Evolutionary conservation across 2,329 filamentous ascomycete genomes (phyloP).

Genomic region (Tolypocladium paradoxum): DNA sequence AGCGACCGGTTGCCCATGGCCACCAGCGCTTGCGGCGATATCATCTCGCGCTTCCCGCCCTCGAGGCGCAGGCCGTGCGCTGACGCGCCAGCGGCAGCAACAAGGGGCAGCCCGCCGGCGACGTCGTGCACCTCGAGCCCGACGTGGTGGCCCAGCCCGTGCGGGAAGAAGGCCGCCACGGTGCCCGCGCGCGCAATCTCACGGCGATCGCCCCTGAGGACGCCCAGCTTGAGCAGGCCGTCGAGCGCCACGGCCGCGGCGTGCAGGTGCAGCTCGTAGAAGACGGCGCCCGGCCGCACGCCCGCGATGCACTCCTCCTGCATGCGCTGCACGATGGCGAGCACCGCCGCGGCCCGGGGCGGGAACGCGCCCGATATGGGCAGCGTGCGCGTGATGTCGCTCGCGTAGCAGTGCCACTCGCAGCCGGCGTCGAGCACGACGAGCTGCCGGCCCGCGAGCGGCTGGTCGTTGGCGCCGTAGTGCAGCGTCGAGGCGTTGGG

Average conservation of each 20-base stretch:
- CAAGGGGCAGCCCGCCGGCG: constrained; percentile 22
- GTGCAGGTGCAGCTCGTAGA: constrained; percentile 60
- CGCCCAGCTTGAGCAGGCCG: constrained; percentile 60
- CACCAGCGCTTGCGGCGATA: constrained; percentile 24
- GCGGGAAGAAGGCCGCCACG: constrained; percentile 53
- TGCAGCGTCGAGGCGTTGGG: constrained; percentile 77
- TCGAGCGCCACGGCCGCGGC: constrained; percentile 63
- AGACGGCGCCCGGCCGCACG: constrained; percentile 58
- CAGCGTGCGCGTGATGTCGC: constrained; percentile 82
- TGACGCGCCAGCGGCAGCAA: constrained; percentile 17
- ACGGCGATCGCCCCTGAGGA: constrained; percentile 54
- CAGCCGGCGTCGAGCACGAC: constrained; percentile 80
- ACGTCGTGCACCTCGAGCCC: constrained; percentile 57
- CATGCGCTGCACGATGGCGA: constrained; percentile 71
- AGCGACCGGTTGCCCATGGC: constrained; percentile 14
- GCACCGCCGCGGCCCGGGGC: constrained; percentile 59
- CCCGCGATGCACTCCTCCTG: constrained; percentile 62
- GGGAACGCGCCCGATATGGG: constrained; percentile 63
- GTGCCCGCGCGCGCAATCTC: constrained; percentile 43
- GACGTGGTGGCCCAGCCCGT: constrained; percentile 54
- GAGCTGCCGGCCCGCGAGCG: constrained; percentile 58
- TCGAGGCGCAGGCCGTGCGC: constrained; percentile 17
- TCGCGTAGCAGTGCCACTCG: constrained; percentile 78
- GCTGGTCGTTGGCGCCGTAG: constrained; percentile 70
- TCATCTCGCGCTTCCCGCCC: constrained; percentile 29